Conservation (phyloP, 176 grass and related monocot species). For the Coix lacrymajobi region DNA sequence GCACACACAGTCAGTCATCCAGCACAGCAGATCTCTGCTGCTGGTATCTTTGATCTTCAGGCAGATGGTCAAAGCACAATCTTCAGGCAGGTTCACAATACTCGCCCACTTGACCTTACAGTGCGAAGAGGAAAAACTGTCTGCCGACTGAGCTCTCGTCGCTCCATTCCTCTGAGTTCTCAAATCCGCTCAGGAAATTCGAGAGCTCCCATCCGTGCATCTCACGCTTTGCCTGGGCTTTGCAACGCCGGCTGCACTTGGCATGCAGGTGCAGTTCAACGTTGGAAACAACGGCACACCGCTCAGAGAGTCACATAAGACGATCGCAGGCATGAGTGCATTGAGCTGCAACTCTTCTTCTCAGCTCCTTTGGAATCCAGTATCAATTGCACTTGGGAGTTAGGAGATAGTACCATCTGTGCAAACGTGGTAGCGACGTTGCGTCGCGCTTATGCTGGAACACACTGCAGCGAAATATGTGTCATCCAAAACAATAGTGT, state of each 20-base stretch:
- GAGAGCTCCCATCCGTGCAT: not conserved
- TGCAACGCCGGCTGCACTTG: not conserved
- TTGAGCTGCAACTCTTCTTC: not conserved
- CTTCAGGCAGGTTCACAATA: not conserved
- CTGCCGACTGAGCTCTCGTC: not conserved
- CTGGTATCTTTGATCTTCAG: conserved; percentile 7
- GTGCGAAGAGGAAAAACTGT: not conserved
- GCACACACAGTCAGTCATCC: not conserved
- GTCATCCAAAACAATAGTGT: too few relatives aligned
- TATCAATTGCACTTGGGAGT: too few relatives aligned
- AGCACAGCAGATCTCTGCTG: not conserved
- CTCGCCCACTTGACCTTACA: not conserved
- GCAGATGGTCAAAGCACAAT: conserved; percentile 25
- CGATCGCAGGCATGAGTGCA: not conserved
- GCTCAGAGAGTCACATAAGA: too few relatives aligned
- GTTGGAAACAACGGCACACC: not conserved
- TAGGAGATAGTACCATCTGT: too few relatives aligned
- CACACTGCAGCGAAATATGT: too few relatives aligned
- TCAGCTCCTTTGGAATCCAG: too few relatives aligned
- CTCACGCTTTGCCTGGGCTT: not conserved
- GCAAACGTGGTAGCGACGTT: not conserved
- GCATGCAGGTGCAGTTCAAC: not conserved
- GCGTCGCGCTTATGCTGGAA: not conserved
- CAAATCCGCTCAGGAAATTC: not conserved
- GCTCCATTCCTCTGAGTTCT: not conserved